These are phyloP conservation scores for Irpex sp. DNA, from an alignment of 1,284 basidiomycete species.

Conservation along the genomic window DNA sequence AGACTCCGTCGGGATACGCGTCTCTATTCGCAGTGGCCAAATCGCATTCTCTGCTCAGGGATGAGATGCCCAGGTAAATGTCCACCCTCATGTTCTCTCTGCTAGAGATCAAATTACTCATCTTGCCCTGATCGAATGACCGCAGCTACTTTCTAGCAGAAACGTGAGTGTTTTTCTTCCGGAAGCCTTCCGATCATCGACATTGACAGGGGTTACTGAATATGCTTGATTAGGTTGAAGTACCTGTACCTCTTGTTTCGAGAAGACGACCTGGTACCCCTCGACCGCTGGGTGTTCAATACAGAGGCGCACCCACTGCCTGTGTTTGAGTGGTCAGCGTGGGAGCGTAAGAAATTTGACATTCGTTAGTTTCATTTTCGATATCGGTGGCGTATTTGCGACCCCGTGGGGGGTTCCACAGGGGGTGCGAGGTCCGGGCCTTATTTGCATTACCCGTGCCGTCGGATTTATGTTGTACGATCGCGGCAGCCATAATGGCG, in stretches of 20 bases:
- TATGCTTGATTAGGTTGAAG: constrained; percentile 46
- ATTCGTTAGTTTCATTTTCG: constrained; percentile 46
- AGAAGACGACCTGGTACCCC: constrained; percentile 50
- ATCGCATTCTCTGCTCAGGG: constrained; percentile 29
- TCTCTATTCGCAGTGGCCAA: constrained; percentile 44
- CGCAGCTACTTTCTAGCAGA: constrained; percentile 66
- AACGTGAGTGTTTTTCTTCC: constrained; percentile 42
- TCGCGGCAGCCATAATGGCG: too few species aligned
- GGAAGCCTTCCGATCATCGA: constrained; percentile 32
- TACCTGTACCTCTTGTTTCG: constrained; percentile 54
- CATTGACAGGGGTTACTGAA: too few species aligned
- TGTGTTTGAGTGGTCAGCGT: constrained; percentile 52
- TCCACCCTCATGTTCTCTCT: background rate
- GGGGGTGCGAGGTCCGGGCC: background rate
- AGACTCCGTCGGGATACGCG: constrained; percentile 52
- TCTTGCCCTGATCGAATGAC: background rate
- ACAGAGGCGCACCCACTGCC: constrained; percentile 83
- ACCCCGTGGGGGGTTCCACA: too few species aligned
- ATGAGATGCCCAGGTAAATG: constrained; percentile 65
- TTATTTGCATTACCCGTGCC: background rate
- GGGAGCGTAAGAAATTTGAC: constrained; percentile 14
- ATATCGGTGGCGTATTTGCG: too few species aligned
- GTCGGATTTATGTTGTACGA: too few species aligned
- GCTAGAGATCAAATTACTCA: constrained; percentile 24
- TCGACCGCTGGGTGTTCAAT: constrained; percentile 78